Evolutionary conservation across 1,139 yeast species (phyloP).

Genomic region (Candida sanyaensis): DNA sequence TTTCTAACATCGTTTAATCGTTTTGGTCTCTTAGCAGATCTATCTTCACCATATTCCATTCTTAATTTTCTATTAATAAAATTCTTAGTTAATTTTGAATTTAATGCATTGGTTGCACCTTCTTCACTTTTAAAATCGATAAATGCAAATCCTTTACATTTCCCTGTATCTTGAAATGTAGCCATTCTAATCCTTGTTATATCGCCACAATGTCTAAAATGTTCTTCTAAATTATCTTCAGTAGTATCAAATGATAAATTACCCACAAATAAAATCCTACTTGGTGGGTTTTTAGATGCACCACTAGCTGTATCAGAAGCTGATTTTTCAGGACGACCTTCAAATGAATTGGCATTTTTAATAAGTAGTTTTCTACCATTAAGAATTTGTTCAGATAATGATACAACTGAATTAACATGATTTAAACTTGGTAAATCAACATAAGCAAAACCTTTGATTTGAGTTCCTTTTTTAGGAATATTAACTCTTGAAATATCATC

Average conservation of each 20-base stretch:
- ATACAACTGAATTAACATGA: slow-evolving; percentile 66
- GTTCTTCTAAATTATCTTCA: slow-evolving; percentile 71
- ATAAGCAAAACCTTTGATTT: slow-evolving; percentile 88
- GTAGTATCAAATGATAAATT: slow-evolving; percentile 94
- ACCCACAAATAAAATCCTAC: slow-evolving; percentile 88
- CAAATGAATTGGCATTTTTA: slow-evolving; percentile 77
- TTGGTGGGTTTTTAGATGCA: slow-evolving; percentile 74
- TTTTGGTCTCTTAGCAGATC: slow-evolving; percentile 74
- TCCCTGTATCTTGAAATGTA: slow-evolving; percentile 92
- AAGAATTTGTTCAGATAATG: slow-evolving; percentile 67
- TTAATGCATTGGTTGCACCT: slow-evolving; percentile 82
- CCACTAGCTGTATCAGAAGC: no score
- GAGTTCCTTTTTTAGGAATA: slow-evolving; percentile 60
- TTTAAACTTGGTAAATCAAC: slow-evolving; percentile 71
- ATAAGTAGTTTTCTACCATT: slow-evolving; percentile 87
- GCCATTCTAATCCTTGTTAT: slow-evolving; percentile 88
- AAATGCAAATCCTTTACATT: slow-evolving; percentile 96
- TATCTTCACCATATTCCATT: slow-evolving; percentile 93
- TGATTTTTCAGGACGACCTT: slow-evolving; percentile 73
- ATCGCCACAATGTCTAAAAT: slow-evolving; percentile 81
- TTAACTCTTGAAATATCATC: slow-evolving; percentile 61
- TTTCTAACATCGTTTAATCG: slow-evolving; percentile 12
- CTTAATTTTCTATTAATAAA: slow-evolving; percentile 76
- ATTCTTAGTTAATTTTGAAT: slow-evolving; percentile 66
- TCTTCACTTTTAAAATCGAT: slow-evolving; percentile 79